These are phyloP conservation scores for Dactylellina haptotyla DNA, from an alignment of 2,329 filamentous ascomycete genomes.

Conservation along the genomic window DNA sequence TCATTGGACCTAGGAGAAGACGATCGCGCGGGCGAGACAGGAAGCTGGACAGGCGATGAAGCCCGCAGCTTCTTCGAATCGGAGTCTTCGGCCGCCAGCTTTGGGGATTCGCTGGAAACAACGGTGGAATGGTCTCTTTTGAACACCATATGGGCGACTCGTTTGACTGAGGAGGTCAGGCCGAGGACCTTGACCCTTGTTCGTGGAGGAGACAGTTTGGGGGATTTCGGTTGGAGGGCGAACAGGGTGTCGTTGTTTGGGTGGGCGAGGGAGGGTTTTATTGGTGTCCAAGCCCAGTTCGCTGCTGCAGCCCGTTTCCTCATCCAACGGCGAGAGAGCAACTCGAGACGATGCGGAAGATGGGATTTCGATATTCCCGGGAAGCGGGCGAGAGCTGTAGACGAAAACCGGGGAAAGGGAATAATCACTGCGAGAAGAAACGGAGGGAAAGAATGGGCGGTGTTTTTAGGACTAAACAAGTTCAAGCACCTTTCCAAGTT, in stretches of 20 bases:
- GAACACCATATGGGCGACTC: slow-evolving; percentile 54
- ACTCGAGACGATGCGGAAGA: slow-evolving; percentile 9
- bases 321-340: slow-evolving; percentile 20
- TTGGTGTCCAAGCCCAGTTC: slow-evolving; percentile 44
- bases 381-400: no score
- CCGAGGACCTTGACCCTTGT: slow-evolving; percentile 53
- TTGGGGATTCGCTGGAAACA: slow-evolving; percentile 47
- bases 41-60: slow-evolving; percentile 41
- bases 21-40: slow-evolving; percentile 36
- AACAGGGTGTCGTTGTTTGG: slow-evolving; percentile 44
- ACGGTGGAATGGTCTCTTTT: slow-evolving; percentile 52
- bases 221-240: slow-evolving; percentile 44
- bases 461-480: no score
- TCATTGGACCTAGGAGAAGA: slow-evolving; percentile 28
- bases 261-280: slow-evolving; percentile 45
- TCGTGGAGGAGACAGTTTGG: slow-evolving; percentile 53
- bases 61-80: slow-evolving; percentile 52
- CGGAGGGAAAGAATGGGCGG: no score
- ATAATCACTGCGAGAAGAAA: background rate
- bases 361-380: no score
- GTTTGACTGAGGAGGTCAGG: slow-evolving; percentile 55
- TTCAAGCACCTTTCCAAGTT: no score
- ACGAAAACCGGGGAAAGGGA: background rate
- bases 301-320: slow-evolving; percentile 17
- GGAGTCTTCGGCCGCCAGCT: slow-evolving; percentile 34